Evolutionary conservation across 2,329 filamentous ascomycete genomes (phyloP), one percentile per base, ranked within the genome.

Genomic region (Pseudogymnoascus sp.): DNA sequence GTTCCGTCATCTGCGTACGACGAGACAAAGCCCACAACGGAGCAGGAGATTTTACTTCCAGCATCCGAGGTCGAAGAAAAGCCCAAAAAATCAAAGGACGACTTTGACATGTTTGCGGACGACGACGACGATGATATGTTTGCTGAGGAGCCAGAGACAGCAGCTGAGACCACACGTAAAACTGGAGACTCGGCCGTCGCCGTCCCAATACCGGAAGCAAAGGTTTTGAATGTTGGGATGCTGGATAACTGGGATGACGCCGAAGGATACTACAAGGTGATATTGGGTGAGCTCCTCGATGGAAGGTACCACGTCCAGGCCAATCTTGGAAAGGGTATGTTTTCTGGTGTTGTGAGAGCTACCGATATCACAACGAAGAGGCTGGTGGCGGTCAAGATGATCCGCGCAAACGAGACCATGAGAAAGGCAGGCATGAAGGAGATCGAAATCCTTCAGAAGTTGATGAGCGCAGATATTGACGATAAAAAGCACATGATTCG

Each of bases 181-280:
- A 73, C 75, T 6, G 78, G 80, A 23, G 75, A 76, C 34, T 79
- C 80, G 62, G 80, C 80, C 18, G 79, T 80, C 46, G 78, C 81
- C 53, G 75, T 76, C 40, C 79, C 70, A 18, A 71, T 74, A 43
- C 70, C 69, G 25, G 66, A 80, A 74, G 80, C 79, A 68, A 78
- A 86, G 75, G 77, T 88, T 75, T 74, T 86, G 62, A 84, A 85
- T 72, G 87, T 87, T 66, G 90, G 88, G 66, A 90, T 93, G 75
- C 84, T 97, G 61, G 93, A 97, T 71, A 93, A 96, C 65, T 91
- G 87, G 87, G 93, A 96, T 72, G 95, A 97, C 73, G 87, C 89
- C 61, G 92, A 99, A 72, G 95, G 93, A 5, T 97, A 97, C 74
- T 99, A 97, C 80, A 96, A 95, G 76, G 88, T 97, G 64, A 91